Percentiles rank a stretch among this genome's conserved stretches.
Conservation (phyloP, 202 grass and related monocot species). For the Hordeum pubiflorum region DNA sequence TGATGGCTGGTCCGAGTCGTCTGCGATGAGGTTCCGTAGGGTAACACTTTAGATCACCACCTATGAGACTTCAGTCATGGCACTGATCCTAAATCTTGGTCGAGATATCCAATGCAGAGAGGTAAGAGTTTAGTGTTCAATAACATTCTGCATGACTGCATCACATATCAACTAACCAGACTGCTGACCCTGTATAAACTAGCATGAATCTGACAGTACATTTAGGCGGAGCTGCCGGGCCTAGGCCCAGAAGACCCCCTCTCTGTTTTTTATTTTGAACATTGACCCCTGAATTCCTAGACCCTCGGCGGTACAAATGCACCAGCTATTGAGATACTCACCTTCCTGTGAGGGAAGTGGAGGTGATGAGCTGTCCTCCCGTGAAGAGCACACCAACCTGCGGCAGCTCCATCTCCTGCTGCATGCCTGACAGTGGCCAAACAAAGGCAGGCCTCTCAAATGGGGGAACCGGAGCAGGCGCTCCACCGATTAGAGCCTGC, state of each 20-base stretch:
- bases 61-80: neutral
- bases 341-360: neutral
- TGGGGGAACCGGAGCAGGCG: constrained; percentile 1
- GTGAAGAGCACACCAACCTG: neutral
- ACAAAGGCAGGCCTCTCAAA: constrained; percentile 33
- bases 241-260: no score
- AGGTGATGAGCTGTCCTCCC: neutral
- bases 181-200: no score
- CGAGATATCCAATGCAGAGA: neutral
- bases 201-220: no score
- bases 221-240: no score
- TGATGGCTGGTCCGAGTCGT: neutral
- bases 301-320: neutral
- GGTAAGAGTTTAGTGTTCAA: no score
- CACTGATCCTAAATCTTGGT: neutral
- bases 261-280: no score
- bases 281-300: no score
- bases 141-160: no score
- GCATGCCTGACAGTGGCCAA: neutral
- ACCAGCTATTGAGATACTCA: neutral
- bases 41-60: neutral
- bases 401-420: neutral
- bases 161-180: no score
- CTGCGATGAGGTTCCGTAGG: neutral
- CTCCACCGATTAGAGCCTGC: constrained; percentile 38